Evolutionary conservation across 345 rosid genomes (phyloP).

Genomic region (Camelina neglecta): DNA sequence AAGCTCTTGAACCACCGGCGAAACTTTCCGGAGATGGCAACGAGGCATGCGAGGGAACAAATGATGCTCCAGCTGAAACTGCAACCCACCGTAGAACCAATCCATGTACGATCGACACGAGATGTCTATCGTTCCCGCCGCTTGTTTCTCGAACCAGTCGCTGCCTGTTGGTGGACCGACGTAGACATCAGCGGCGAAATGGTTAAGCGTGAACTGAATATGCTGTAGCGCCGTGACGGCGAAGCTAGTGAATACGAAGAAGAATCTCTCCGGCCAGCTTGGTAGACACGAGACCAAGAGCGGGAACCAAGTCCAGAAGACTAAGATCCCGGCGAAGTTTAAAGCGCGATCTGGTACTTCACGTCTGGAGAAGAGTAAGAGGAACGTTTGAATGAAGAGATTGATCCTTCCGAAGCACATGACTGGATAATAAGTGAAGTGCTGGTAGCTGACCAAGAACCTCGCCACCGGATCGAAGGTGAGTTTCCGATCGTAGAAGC

Average conservation of each 20-base stretch:
- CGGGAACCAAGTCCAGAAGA: constrained; percentile 97
- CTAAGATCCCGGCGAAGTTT: constrained; percentile 66
- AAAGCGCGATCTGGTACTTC: constrained; percentile 67
- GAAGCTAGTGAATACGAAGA: constrained; percentile 74
- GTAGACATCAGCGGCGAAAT: constrained; percentile 81
- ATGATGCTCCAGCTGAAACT: constrained; percentile 98
- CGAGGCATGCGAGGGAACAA: constrained; percentile 93
- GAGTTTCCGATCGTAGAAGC: constrained; percentile 69
- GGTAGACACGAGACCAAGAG: constrained; percentile 80
- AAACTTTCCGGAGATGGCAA: constrained; percentile 68
- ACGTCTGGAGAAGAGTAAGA: constrained; percentile 65
- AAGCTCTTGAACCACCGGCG: constrained; percentile 75
- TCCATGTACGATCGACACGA: constrained; percentile 84
- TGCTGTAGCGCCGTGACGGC: constrained; percentile 80
- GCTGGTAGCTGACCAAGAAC: constrained; percentile 80
- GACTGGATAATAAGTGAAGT: constrained; percentile 86
- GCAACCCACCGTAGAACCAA: constrained; percentile 93
- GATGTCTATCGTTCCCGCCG: constrained; percentile 82
- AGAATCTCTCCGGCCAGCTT: constrained; percentile 71
- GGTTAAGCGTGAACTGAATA: constrained; percentile 85
- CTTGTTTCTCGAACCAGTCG: constrained; percentile 96
- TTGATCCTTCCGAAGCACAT: constrained; percentile 84
- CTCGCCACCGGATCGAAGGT: constrained; percentile 70
- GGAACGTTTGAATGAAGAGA: constrained; percentile 72
- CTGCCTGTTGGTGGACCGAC: constrained; percentile 74